Conservation (phyloP, 2,329 filamentous ascomycete species). For the Incumbomyces lentus region DNA sequence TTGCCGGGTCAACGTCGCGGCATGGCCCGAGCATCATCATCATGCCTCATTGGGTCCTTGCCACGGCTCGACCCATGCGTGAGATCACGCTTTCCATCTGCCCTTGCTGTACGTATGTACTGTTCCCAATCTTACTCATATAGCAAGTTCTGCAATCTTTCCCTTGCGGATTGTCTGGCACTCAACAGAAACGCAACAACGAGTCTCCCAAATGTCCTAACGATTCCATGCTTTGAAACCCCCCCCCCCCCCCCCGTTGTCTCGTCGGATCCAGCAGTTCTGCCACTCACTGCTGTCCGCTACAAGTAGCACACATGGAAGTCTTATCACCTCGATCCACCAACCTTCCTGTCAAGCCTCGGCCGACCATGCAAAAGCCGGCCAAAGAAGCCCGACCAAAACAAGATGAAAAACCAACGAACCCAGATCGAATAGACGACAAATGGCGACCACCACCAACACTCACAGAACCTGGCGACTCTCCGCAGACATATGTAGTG, state of each 20-base stretch:
- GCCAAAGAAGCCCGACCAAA: constrained; percentile 11
- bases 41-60: too few species aligned
- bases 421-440: constrained; percentile 26
- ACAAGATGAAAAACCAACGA: constrained; percentile 25
- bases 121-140: too few species aligned
- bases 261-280: not conserved
- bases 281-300: not conserved
- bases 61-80: too few species aligned
- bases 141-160: too few species aligned
- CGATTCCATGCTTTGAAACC: not conserved
- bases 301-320: constrained; percentile 28
- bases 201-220: too few species aligned
- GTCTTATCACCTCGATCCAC: constrained; percentile 39
- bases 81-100: too few species aligned
- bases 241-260: not conserved
- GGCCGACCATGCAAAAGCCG: constrained; percentile 27
- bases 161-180: too few species aligned
- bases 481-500: constrained; percentile 36
- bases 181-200: too few species aligned
- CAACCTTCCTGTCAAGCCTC: constrained; percentile 36
- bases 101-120: too few species aligned
- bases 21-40: too few species aligned
- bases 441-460: constrained; percentile 36
- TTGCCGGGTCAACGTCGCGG: too few species aligned
- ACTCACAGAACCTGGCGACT: constrained; percentile 35